These are phyloP conservation scores for Licmophora abbreviata DNA, from an alignment of 108 stramenopile genomes.

Conservation along the genomic window DNA sequence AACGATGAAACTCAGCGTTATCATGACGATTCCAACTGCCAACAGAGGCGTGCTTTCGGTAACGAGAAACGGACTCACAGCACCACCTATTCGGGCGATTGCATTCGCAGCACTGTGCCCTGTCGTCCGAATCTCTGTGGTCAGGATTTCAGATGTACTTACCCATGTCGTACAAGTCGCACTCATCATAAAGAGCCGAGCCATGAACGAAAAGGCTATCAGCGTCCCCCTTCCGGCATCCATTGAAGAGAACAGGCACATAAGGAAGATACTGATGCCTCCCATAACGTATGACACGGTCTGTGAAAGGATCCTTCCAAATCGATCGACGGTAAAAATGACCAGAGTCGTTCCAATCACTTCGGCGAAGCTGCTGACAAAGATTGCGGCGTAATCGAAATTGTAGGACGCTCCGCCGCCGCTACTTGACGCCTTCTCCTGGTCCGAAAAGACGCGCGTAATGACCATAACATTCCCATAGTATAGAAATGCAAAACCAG, in stretches of 20 bases:
- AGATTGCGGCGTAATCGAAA: slow-evolving; percentile 65
- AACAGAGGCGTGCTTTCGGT: slow-evolving; percentile 27
- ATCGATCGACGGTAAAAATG: slow-evolving; percentile 43
- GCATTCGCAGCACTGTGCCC: slow-evolving; percentile 79
- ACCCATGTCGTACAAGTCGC: slow-evolving; percentile 66
- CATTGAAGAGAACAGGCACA: no score
- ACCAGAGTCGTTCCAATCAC: slow-evolving; percentile 51
- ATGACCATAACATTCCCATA: slow-evolving; percentile 28
- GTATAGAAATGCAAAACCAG: slow-evolving; percentile 25
- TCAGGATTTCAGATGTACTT: slow-evolving; percentile 62
- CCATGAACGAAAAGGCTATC: slow-evolving; percentile 42
- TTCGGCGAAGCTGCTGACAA: slow-evolving; percentile 59
- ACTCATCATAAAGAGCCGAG: slow-evolving; percentile 69
- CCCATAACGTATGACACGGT: slow-evolving; percentile 45
- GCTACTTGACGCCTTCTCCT: background rate
- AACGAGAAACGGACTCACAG: slow-evolving; percentile 55
- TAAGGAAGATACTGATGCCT: slow-evolving; percentile 34
- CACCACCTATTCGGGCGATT: slow-evolving; percentile 53
- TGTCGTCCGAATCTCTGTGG: slow-evolving; percentile 69
- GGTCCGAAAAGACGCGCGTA: slow-evolving; percentile 22
- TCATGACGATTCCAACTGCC: slow-evolving; percentile 36
- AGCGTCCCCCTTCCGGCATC: no score
- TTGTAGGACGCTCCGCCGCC: slow-evolving; percentile 13
- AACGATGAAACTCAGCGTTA: slow-evolving; percentile 29
- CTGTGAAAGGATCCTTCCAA: slow-evolving; percentile 60